Evolutionary conservation across 2,329 filamentous ascomycete genomes (phyloP), one percentile per base, ranked within the genome.

Genomic region (Capronia coronata): DNA sequence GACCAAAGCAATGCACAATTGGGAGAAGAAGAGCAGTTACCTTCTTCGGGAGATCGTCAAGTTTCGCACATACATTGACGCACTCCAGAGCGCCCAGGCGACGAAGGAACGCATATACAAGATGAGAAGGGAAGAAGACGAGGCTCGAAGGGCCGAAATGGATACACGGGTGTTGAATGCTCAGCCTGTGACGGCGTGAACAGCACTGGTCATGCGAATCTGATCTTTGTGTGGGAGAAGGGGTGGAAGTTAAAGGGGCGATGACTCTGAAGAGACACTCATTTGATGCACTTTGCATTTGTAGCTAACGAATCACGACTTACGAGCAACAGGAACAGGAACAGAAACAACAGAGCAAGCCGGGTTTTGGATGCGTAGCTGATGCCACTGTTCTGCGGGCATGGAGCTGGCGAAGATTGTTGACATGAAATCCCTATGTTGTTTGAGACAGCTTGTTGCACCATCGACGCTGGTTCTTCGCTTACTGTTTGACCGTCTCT

Each of bases 1-100:
- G 13, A 74, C 73, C 55, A 90, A 86, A 68, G 88, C 91, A 13
- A 91, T 97, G 86, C 77, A 83, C 16, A 98, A 98, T 68, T 98
- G 93, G 91, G 90, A 98, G 73, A 83, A 86, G 63, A 97, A 97
- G 72, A 94, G 87, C 48, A 84, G 87, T 23, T 95, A 97, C 65
- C 72, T 98, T 34, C 75, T 97, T 10, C 77, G 87, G 29, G 93
- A 98, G 71, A 96, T 94, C 66, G 89, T 97, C 67, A 97, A 97
- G 68, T 97, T 95, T 71, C 77, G 85, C 52, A 97, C 90, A 0
- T 98, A 97, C 63, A 90, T 96, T 59, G 93, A 97, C 66, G 83
- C 82, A 27, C 71, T 98, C 43, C 76, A 82, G 50, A 78, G 80
- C 30, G 90, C 90, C 0, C 80, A 86, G 59, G 70, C 65, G 25